A percentile compares a stretch with the other conserved stretches of the same genome.
phyloP scores from a whole-genome alignment of 2,329 filamentous ascomycete species.

The Apiospora arundinis region DNA sequence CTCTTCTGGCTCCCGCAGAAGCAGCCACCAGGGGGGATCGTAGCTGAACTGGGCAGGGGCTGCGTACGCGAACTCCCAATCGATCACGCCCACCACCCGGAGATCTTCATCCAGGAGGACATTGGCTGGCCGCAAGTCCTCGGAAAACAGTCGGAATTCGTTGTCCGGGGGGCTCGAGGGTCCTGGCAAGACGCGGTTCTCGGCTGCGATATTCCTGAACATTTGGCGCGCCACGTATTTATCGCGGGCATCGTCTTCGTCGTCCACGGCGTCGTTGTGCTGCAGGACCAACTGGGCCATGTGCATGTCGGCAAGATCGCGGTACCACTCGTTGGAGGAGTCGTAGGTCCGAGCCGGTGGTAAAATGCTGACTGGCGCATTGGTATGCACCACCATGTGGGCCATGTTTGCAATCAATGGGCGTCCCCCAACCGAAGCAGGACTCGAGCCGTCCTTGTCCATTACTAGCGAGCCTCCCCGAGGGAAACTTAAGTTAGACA shows the following conservation, averaged over 20 bases:
- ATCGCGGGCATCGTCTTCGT: slow-evolving; percentile 47
- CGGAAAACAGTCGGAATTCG: slow-evolving; percentile 39
- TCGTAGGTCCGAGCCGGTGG: slow-evolving; percentile 32
- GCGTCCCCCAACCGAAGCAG: slow-evolving; percentile 36
- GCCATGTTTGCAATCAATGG: slow-evolving; percentile 52
- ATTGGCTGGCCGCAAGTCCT: slow-evolving; percentile 44
- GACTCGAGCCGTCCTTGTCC: slow-evolving; percentile 34
- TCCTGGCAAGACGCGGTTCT: slow-evolving; percentile 32
- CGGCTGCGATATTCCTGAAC: slow-evolving; percentile 43
- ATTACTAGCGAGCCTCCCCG: slow-evolving; percentile 47
- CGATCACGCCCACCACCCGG: slow-evolving; percentile 42
- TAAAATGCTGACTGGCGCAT: slow-evolving; percentile 22
- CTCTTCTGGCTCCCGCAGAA: slow-evolving; percentile 40
- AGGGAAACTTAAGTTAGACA: slow-evolving; percentile 42
- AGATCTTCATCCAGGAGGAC: slow-evolving; percentile 40
- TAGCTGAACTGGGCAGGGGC: slow-evolving; percentile 42
- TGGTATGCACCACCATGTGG: slow-evolving; percentile 38
- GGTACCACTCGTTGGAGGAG: slow-evolving; percentile 46
- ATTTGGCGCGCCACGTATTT: slow-evolving; percentile 51
- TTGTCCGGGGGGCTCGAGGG: not conserved
- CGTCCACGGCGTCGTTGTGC: slow-evolving; percentile 45
- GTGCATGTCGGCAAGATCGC: slow-evolving; percentile 47
- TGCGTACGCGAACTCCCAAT: slow-evolving; percentile 49
- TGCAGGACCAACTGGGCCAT: slow-evolving; percentile 48
- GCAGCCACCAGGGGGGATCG: slow-evolving; percentile 48